Percentiles rank a stretch among this genome's conserved stretches.
These are phyloP conservation scores for Capsicum rhomboideum DNA, from an alignment of 257 asterid genomes.

Conservation along the genomic window DNA sequence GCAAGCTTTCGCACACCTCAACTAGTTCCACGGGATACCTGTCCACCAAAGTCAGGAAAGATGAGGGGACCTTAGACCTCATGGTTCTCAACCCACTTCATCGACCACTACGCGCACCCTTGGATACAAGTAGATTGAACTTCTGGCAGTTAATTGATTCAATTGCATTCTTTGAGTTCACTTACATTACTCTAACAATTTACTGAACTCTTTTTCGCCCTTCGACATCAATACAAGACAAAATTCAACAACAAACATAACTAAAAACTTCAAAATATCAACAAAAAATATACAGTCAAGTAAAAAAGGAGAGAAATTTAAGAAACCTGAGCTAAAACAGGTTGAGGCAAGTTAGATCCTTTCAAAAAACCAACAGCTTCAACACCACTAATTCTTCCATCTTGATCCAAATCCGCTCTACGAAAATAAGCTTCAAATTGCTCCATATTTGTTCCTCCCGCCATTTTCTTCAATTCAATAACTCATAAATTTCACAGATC, in stretches of 20 bases:
- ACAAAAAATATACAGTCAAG: not conserved
- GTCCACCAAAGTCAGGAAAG: too few relatives aligned
- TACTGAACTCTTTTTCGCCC: not conserved
- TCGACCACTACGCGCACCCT: too few relatives aligned
- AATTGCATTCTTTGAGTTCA: not conserved
- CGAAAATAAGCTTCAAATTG: constrained; percentile 80
- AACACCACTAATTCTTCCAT: constrained; percentile 83
- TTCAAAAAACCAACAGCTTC: constrained; percentile 81
- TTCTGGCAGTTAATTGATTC: not conserved
- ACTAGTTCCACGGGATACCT: too few relatives aligned
- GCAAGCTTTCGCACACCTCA: too few relatives aligned
- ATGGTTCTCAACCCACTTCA: too few relatives aligned
- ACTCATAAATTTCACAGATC: not conserved
- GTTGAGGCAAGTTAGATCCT: constrained; percentile 78
- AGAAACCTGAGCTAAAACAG: constrained; percentile 74
- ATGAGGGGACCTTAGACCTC: too few relatives aligned
- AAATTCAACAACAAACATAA: not conserved
- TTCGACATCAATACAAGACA: not conserved
- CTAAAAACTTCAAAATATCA: not conserved
- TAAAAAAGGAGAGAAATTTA: not conserved
- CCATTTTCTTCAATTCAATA: constrained; percentile 20
- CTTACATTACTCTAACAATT: not conserved
- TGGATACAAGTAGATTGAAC: not conserved
- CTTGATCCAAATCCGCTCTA: constrained; percentile 91
- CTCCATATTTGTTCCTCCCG: constrained; percentile 43